Conservation (phyloP, 2,329 filamentous ascomycete species). For the Arachnomyces sp. region DNA sequence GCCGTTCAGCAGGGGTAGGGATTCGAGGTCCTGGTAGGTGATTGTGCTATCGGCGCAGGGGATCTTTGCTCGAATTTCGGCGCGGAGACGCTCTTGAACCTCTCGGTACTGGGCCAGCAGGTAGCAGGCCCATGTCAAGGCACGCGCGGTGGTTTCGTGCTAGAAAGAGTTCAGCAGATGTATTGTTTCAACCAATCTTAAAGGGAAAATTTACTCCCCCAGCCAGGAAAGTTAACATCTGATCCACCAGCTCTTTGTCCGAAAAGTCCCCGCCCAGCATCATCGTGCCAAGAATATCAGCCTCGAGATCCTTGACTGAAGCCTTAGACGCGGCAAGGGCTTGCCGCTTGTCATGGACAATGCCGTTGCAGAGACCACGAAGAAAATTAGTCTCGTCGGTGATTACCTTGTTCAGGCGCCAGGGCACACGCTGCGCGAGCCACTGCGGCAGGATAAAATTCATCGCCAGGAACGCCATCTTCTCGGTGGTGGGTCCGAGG, state of each 20-base stretch:
- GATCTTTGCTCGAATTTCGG: conserved; percentile 43
- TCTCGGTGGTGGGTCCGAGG: conserved; percentile 39
- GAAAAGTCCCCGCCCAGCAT: conserved; percentile 31
- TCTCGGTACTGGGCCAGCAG: conserved; percentile 44
- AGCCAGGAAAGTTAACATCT: conserved; percentile 37
- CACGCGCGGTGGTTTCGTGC: conserved; percentile 50
- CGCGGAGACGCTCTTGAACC: conserved; percentile 42
- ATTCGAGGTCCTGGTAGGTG: conserved; percentile 47
- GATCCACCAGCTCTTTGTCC: conserved; percentile 33
- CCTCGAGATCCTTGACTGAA: conserved; percentile 30
- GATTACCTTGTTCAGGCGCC: conserved; percentile 25
- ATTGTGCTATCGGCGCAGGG: conserved; percentile 29
- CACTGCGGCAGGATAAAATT: conserved; percentile 44
- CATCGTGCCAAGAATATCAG: conserved; percentile 33
- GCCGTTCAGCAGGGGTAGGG: conserved; percentile 68
- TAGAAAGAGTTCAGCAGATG: conserved; percentile 18
- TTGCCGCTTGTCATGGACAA: conserved; percentile 26
- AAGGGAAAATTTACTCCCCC: conserved; percentile 23
- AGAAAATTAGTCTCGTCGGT: conserved; percentile 24
- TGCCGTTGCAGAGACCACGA: conserved; percentile 26
- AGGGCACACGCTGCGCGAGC: conserved; percentile 42
- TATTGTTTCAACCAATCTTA: not conserved
- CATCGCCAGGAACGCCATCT: conserved; percentile 37
- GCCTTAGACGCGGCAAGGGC: conserved; percentile 23
- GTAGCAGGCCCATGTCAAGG: conserved; percentile 49